These are phyloP conservation scores for Fusarium metavorans DNA, from an alignment of 2,329 filamentous ascomycete genomes.

Conservation along the genomic window DNA sequence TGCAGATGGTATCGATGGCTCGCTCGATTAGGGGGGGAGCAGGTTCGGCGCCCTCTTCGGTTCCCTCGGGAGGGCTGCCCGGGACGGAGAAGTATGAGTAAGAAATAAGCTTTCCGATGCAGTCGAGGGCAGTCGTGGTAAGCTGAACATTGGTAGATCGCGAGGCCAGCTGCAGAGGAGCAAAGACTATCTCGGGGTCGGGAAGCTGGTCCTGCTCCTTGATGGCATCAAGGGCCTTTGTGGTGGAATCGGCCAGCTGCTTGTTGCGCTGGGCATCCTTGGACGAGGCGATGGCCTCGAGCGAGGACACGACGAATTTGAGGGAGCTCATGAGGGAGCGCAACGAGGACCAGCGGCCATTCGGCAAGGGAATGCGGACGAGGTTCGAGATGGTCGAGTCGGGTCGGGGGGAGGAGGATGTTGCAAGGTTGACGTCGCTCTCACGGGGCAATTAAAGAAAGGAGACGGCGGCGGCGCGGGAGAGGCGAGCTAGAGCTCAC, in stretches of 20 bases:
- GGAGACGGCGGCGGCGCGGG: slow-evolving; percentile 27
- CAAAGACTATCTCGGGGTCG: slow-evolving; percentile 92
- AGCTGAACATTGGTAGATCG: slow-evolving; percentile 87
- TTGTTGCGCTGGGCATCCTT: slow-evolving; percentile 92
- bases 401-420: slow-evolving; percentile 10
- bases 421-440: slow-evolving; percentile 32
- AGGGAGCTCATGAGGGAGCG: slow-evolving; percentile 86
- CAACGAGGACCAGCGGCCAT: slow-evolving; percentile 58
- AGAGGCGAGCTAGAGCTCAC: slow-evolving; percentile 28
- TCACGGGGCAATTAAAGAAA: slow-evolving; percentile 38
- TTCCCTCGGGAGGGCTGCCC: slow-evolving; percentile 52
- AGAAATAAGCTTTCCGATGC: slow-evolving; percentile 98
- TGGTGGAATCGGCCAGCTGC: slow-evolving; percentile 83
- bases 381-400: slow-evolving; percentile 17
- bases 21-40: slow-evolving; percentile 88
- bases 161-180: slow-evolving; percentile 89
- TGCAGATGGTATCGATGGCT: slow-evolving; percentile 98
- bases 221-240: slow-evolving; percentile 86
- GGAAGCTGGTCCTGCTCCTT: slow-evolving; percentile 86
- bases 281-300: slow-evolving; percentile 91
- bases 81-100: slow-evolving; percentile 96
- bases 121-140: slow-evolving; percentile 92
- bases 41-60: slow-evolving; percentile 55
- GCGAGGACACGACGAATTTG: slow-evolving; percentile 92
- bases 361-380: slow-evolving; percentile 44